phyloP scores from a whole-genome alignment of 192 early-diverging fungal species.

The Backusella circina region DNA sequence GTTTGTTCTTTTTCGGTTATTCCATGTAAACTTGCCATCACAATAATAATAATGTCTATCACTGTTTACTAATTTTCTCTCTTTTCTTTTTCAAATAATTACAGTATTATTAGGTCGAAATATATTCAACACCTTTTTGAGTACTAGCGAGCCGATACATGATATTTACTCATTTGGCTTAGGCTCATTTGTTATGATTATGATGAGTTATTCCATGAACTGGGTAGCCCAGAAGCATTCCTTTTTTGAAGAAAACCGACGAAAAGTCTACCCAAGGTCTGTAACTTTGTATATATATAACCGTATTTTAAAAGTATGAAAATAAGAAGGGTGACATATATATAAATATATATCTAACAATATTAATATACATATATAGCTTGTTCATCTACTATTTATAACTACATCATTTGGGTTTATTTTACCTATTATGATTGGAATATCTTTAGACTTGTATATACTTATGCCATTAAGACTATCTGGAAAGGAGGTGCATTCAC shows the following conservation, averaged over 20 bases:
- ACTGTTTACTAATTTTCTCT: neutral
- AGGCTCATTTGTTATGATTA: constrained; percentile 61
- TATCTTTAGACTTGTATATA: constrained; percentile 72
- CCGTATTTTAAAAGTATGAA: neutral
- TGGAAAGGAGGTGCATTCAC: neutral
- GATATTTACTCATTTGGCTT: constrained; percentile 74
- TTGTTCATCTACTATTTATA: constrained; percentile 47
- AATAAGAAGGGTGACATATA: neutral
- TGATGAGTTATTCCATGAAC: constrained; percentile 28
- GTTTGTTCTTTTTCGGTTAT: constrained; percentile 25
- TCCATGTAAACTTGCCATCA: constrained; percentile 35
- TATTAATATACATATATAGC: neutral
- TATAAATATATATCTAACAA: neutral
- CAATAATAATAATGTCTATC: neutral
- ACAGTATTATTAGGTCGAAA: constrained; percentile 58
- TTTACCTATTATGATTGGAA: constrained; percentile 61
- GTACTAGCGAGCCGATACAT: constrained; percentile 54
- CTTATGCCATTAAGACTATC: constrained; percentile 47
- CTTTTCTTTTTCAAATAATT: neutral
- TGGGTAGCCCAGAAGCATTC: constrained; percentile 28
- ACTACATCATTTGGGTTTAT: constrained; percentile 50
- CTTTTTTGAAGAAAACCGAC: neutral
- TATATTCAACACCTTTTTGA: constrained; percentile 39
- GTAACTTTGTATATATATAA: constrained; percentile 3
- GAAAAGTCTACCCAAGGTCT: neutral